Percentiles rank a stretch among this genome's conserved stretches.
Evolutionary conservation across 345 rosid genomes (phyloP).

Genomic region (Geranium brycei): DNA sequence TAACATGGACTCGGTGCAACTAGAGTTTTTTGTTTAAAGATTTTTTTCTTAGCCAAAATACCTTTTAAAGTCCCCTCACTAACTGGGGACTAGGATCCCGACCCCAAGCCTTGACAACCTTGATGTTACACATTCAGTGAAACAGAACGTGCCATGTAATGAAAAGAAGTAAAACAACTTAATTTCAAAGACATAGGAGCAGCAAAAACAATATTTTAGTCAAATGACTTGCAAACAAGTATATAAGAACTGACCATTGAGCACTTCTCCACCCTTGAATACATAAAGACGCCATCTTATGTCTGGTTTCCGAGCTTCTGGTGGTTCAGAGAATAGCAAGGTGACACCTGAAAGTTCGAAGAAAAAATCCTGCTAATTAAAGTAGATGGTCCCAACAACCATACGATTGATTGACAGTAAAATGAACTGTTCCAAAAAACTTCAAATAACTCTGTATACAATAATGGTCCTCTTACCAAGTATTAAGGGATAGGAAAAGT

Average conservation of each 20-base stretch:
- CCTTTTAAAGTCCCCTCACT: too few relatives aligned
- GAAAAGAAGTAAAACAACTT: background rate
- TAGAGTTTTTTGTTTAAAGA: too few relatives aligned
- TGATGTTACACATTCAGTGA: too few relatives aligned
- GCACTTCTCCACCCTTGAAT: conserved; percentile 73
- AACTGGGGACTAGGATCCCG: too few relatives aligned
- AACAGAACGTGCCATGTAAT: too few relatives aligned
- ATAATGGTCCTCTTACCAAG: too few relatives aligned
- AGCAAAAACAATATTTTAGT: background rate
- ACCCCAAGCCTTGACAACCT: too few relatives aligned
- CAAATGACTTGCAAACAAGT: background rate
- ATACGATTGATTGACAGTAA: background rate
- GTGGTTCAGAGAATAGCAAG: conserved; percentile 78
- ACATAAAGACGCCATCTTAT: conserved; percentile 88
- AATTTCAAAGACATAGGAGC: background rate
- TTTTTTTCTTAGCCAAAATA: too few relatives aligned
- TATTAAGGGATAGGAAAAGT: too few relatives aligned
- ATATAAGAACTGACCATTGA: conserved; percentile 43
- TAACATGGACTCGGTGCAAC: too few relatives aligned
- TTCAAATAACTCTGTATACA: too few relatives aligned
- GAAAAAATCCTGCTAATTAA: conserved; percentile 1
- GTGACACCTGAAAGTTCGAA: conserved; percentile 46
- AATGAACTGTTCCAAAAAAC: too few relatives aligned
- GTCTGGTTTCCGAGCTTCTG: conserved; percentile 78
- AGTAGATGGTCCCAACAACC: background rate